Base-by-base conservation (phyloP, 2,329 filamentous ascomycete genomes). In the Diaporthe australafricana region DNA sequence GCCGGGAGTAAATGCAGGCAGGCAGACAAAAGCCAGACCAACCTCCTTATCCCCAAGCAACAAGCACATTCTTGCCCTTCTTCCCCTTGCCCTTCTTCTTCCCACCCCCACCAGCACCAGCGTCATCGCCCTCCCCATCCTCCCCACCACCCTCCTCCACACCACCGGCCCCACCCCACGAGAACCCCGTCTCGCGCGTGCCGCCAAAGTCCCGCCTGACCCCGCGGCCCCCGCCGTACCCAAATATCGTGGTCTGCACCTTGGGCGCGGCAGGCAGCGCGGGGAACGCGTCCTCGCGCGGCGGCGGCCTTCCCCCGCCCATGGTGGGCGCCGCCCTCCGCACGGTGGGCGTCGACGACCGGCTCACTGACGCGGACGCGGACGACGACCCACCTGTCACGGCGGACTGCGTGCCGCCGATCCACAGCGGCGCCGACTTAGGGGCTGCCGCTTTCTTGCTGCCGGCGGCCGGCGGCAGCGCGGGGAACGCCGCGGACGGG, bases 221-320 rank as follows among this genome's bases (percentile, higher is more conserved):
- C 40, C 84, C 80, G 5, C 89, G 83, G 5, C 83, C 80, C 14
- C 66, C 55, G 2, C 89, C 89, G 75, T 91, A 91, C 3, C 89
- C 89, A 69, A 91, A 90, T 55, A 91, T 89, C 0, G 88, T 90
- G 1, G 88, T 90, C 52, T 85, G 84, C 3, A 89, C 88, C 77
- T 91, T 98, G 0, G 93, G 88, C 1, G 94, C 95, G 0, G 91
- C 87, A 0, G 95, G 95, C 1, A 98, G 87, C 1, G 94, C 92
- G 0, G 95, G 96, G 82, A 98, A 98, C 0, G 91, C 90, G 74
- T 95, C 92, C 55, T 83, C 82, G 57, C 80, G 8, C 32, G 73
- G 70, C n/a, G 76, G 71, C 30, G 76, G 69, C 2, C 47, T 11
- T 50, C 69, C 57, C 25, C 60, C 56, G 50, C 42, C 70, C 27